A percentile compares a stretch with the other conserved stretches of the same genome.
phyloP scores from a whole-genome alignment of 805 yeast species.

The Yarrowia divulgata region DNA sequence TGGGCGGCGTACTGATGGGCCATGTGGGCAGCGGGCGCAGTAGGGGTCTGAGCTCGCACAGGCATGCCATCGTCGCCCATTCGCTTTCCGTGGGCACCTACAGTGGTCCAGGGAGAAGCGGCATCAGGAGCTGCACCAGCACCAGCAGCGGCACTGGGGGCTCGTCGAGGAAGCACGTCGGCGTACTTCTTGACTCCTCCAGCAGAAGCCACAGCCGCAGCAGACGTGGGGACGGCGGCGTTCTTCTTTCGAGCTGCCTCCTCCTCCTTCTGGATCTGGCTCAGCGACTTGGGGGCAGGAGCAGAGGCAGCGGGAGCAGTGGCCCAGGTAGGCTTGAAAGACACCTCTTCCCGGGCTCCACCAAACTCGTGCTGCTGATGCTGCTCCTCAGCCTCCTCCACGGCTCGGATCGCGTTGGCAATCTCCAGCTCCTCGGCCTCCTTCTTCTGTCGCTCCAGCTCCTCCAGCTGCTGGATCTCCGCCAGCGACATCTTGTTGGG shows the following conservation, averaged over 20 bases:
- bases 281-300: conserved; percentile 48
- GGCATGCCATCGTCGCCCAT: conserved; percentile 27
- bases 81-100: conserved; percentile 34
- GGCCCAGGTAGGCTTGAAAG: conserved; percentile 42
- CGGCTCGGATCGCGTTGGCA: conserved; percentile 7
- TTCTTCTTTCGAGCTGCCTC: conserved; percentile 44
- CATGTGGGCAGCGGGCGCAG: conserved; percentile 46
- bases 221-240: neutral
- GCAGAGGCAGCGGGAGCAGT: conserved; percentile 42
- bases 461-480: conserved; percentile 50
- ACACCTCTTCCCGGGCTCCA: conserved; percentile 2
- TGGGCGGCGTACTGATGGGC: conserved; percentile 42
- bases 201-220: conserved; percentile 14
- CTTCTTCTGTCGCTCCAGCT: conserved; percentile 43
- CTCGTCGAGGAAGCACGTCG: conserved; percentile 33
- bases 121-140: neutral
- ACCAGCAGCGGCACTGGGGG: conserved; percentile 9
- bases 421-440: conserved; percentile 42
- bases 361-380: conserved; percentile 42
- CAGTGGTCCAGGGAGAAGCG: conserved; percentile 33
- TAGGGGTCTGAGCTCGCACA: conserved; percentile 28
- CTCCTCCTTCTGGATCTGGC: conserved; percentile 53
- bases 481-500: conserved; percentile 45
- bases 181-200: conserved; percentile 20
- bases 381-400: conserved; percentile 41